Conservation (phyloP, 2,329 filamentous ascomycete genomes). For the Colletotrichum sp. region DNA sequence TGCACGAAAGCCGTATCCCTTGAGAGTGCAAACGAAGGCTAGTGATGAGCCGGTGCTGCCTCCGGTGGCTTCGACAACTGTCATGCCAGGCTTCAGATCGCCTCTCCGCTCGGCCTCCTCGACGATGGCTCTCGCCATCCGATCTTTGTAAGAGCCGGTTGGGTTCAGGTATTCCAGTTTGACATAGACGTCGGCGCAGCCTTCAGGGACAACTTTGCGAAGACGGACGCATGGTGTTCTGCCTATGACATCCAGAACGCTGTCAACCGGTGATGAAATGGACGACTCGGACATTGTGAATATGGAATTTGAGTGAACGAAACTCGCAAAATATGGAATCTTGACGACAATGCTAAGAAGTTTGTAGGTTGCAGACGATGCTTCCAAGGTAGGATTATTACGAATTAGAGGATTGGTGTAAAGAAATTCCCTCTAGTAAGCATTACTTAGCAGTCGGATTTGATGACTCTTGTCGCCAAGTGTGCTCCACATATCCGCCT, state of each 20-base stretch:
- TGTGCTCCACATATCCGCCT: neutral
- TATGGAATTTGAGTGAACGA: neutral
- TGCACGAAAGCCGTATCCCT: constrained; percentile 24
- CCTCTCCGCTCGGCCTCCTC: constrained; percentile 8
- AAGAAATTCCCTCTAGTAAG: neutral
- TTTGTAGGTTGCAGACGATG: fast-evolving
- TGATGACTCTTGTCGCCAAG: neutral
- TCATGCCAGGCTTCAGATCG: neutral
- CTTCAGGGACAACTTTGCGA: neutral
- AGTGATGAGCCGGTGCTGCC: constrained; percentile 19
- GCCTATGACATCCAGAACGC: constrained; percentile 7
- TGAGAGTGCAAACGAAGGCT: constrained; percentile 22
- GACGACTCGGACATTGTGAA: neutral
- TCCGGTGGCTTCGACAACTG: constrained; percentile 16
- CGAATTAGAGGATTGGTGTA: neutral
- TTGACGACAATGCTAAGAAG: neutral
- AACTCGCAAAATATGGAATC: neutral
- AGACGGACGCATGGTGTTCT: constrained; percentile 15
- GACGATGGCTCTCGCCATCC: constrained; percentile 10
- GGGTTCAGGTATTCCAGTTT: constrained; percentile 19
- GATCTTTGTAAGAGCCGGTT: constrained; percentile 18
- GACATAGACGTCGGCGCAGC: constrained; percentile 10
- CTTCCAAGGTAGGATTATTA: neutral
- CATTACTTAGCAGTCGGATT: neutral
- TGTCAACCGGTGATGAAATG: neutral